Evolutionary conservation across 768 basidiomycete genomes (phyloP), one percentile per base, ranked within the genome.

Genomic region (Lactarius hatsudake): DNA sequence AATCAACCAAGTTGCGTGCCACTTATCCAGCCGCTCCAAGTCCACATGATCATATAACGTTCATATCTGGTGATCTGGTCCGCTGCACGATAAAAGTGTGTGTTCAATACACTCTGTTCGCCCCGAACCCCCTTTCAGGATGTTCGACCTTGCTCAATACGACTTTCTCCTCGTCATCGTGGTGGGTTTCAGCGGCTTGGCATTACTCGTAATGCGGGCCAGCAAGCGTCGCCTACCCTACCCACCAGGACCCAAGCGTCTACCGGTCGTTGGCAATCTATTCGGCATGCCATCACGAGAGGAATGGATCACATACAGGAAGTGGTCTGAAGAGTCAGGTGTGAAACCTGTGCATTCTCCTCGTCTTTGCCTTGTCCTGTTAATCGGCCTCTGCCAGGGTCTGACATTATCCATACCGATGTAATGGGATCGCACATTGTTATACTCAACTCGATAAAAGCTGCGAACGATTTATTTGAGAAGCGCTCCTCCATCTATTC

Each of bases 401-500:
- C 51, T 28, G 51, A 26, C 23, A 4, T 57, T 53, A 23, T 26
- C 5, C 23, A 53, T 26, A 13, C 5, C 13, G 51, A 53, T 15
- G 23, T 26, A 53, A 26, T 53, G 26, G 51, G 51, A 26, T 53
- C 51, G 12, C 51, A 53, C 6, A 53, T 53, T 26, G 13, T 53
- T 7, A 53, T 53, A 23, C 13, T 53, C 51, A 53, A 53, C 51
- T 53, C 51, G 51, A 53, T 53, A 0, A 53, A 53, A 53, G 12
- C 23, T 13, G 51, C 51, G 13, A 53, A 53, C 13, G 51, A 53
- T 0, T 53, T 53, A 53, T 13, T 53, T 13, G 51, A 53, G 51
- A 53, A 53, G 26, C 23, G 23, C 12, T 53, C 56, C n/a, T 57
- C 56, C 23, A 57, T 61, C 26, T 40, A 61, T 61, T 61, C 59